These are phyloP conservation scores for Pythium aristosporum DNA, from an alignment of 352 stramenopile genomes.

Conservation along the genomic window DNA sequence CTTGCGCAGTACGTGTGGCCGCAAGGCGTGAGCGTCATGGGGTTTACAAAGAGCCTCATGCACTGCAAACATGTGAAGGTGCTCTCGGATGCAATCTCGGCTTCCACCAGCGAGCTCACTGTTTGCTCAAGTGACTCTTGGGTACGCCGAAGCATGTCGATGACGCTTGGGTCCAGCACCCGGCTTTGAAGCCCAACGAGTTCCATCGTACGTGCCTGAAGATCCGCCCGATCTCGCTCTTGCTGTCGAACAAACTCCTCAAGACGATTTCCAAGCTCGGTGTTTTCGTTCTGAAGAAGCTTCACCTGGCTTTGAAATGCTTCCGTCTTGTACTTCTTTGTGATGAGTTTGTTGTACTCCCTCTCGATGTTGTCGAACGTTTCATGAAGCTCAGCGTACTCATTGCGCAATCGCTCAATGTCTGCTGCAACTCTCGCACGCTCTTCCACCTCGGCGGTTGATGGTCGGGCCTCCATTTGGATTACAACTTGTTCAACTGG, in stretches of 20 bases:
- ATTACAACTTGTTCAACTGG: constrained; percentile 19
- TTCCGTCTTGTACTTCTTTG: constrained; percentile 76
- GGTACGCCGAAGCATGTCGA: constrained; percentile 52
- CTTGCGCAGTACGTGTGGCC: constrained; percentile 70
- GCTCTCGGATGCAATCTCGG: constrained; percentile 69
- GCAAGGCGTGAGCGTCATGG: constrained; percentile 67
- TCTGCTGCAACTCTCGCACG: constrained; percentile 25
- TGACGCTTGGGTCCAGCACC: constrained; percentile 48
- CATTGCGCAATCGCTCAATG: constrained; percentile 32
- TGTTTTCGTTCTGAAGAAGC: constrained; percentile 67
- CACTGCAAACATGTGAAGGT: constrained; percentile 77
- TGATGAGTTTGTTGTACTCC: constrained; percentile 57
- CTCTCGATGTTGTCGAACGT: constrained; percentile 30
- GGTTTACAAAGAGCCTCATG: constrained; percentile 59
- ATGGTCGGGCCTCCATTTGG: background rate
- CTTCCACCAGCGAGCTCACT: constrained; percentile 61
- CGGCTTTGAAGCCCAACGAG: constrained; percentile 47
- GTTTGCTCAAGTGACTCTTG: constrained; percentile 71
- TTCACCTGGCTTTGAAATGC: constrained; percentile 69
- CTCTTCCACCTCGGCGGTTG: constrained; percentile 15
- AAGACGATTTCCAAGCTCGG: constrained; percentile 41
- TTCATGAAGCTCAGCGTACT: constrained; percentile 29
- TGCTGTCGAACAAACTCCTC: constrained; percentile 50
- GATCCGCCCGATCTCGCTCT: constrained; percentile 41
- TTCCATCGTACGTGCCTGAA: constrained; percentile 38